These are phyloP conservation scores for Marchantia paleacea DNA, from an alignment of 225 moss, liverwort and hornwort genomes.

Conservation along the genomic window DNA sequence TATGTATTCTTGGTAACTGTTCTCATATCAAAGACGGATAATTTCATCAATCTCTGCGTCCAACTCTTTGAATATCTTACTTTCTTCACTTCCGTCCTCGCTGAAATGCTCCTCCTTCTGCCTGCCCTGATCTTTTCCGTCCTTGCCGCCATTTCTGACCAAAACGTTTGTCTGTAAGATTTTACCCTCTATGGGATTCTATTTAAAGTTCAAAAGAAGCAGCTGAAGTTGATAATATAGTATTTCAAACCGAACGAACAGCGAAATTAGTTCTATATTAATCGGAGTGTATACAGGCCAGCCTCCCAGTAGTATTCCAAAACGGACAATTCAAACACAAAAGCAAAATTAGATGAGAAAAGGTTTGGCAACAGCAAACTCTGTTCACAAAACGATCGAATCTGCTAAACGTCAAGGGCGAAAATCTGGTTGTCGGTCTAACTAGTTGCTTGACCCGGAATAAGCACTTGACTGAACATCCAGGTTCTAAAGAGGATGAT, in stretches of 20 bases:
- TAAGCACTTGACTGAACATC: neutral
- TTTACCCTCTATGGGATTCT: no score
- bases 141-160: constrained; percentile 3
- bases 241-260: neutral
- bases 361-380: no score
- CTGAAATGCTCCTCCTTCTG: constrained; percentile 10
- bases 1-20: constrained; percentile 13
- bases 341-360: no score
- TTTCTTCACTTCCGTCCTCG: constrained; percentile 38
- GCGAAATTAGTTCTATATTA: neutral
- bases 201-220: no score
- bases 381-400: no score
- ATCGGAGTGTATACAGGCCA: neutral
- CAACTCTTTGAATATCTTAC: constrained; percentile 43
- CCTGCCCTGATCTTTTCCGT: neutral
- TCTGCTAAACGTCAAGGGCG: no score
- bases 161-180: neutral
- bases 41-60: constrained; percentile 47
- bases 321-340: neutral
- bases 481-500: neutral
- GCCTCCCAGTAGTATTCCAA: neutral
- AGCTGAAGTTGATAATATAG: neutral
- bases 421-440: no score
- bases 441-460: no score
- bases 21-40: constrained; percentile 31